phyloP scores from a whole-genome alignment of 352 stramenopile species.

The Pythium plurisporium region DNA sequence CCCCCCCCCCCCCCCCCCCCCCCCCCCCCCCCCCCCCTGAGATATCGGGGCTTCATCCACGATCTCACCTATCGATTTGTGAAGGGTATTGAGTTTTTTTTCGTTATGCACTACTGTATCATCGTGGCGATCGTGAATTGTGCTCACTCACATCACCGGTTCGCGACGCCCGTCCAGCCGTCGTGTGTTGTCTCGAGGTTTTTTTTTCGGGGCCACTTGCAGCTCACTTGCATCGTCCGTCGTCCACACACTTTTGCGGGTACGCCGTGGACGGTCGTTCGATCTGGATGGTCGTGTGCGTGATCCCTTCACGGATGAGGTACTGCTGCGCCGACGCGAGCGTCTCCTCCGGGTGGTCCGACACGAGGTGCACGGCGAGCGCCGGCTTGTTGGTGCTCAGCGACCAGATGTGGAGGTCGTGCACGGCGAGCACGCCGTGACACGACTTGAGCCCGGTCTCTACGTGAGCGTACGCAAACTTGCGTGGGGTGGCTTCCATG shows the following conservation, averaged over 20 bases:
- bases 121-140: too few species aligned
- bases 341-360: slow-evolving; percentile 44
- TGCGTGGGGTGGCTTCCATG: slow-evolving; percentile 90
- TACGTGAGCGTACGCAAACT: slow-evolving; percentile 42
- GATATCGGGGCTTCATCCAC: too few species aligned
- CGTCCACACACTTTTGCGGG: slow-evolving; percentile 75
- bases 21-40: too few species aligned
- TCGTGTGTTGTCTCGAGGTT: too few species aligned
- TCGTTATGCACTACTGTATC: too few species aligned
- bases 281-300: slow-evolving; percentile 87
- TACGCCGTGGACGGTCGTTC: slow-evolving; percentile 65
- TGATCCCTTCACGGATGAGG: slow-evolving; percentile 50
- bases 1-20: too few species aligned
- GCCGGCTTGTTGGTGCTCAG: slow-evolving; percentile 89
- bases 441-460: slow-evolving; percentile 58
- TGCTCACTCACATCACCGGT: too few species aligned
- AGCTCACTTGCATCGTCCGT: too few species aligned
- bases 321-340: slow-evolving; percentile 52
- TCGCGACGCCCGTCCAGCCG: too few species aligned
- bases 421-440: slow-evolving; percentile 88
- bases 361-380: slow-evolving; percentile 89
- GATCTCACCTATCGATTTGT: too few species aligned
- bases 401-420: slow-evolving; percentile 98
- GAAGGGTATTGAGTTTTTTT: too few species aligned
- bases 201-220: too few species aligned